A percentile compares a stretch with the other conserved stretches of the same genome.
Evolutionary conservation across 768 basidiomycete genomes (phyloP).

Genomic region (Cystofilobasidium ferigula): DNA sequence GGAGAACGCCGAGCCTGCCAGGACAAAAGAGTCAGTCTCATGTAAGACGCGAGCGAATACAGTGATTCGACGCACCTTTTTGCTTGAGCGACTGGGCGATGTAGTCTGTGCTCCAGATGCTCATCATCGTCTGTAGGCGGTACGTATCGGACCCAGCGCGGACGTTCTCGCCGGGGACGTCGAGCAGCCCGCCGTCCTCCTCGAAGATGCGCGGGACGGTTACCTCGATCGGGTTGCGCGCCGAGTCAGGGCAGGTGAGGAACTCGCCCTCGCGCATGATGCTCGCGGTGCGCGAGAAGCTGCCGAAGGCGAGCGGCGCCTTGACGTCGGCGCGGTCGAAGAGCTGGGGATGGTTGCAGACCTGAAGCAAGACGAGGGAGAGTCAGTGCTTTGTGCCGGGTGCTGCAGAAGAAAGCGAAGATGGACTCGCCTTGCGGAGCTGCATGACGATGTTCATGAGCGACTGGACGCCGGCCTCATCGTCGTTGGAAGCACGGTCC

Average conservation of each 20-base stretch:
- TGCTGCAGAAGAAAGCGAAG: not conserved
- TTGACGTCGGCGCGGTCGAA: conserved; percentile 95
- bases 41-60: not conserved
- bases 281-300: conserved; percentile 67
- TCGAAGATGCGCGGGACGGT: conserved; percentile 64
- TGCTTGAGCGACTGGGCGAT: conserved; percentile 59
- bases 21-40: conserved; percentile 14
- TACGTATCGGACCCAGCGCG: conserved; percentile 47
- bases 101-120: conserved; percentile 82
- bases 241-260: conserved; percentile 69
- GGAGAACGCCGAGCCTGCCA: conserved; percentile 54
- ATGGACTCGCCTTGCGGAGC: conserved; percentile 68
- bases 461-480: conserved; percentile 80
- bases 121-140: conserved; percentile 58
- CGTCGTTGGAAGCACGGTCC: conserved; percentile 82
- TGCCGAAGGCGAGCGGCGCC: conserved; percentile 79
- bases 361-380: conserved; percentile 43
- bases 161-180: conserved; percentile 52
- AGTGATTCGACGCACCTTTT: conserved; percentile 46
- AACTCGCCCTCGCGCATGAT: conserved; percentile 81
- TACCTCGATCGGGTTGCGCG: conserved; percentile 74
- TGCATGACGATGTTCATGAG: conserved; percentile 99
- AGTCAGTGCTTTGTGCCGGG: not conserved
- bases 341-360: conserved; percentile 96
- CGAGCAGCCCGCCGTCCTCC: conserved; percentile 60